These are phyloP conservation scores for Kodamaea fukazawae DNA, from an alignment of 805 yeast species.

Conservation along the genomic window DNA sequence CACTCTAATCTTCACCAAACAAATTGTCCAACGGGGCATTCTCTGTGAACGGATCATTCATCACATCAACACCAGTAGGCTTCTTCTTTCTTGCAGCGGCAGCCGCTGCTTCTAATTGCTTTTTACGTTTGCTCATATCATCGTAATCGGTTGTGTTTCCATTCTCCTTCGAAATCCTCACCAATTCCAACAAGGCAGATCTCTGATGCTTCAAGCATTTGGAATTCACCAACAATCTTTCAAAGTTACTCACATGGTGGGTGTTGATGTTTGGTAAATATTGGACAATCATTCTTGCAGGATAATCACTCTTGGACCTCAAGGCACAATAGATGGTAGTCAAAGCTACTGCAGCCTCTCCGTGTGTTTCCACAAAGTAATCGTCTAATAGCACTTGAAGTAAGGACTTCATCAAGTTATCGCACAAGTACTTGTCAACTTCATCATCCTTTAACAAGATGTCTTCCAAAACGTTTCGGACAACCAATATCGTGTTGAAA, in stretches of 20 bases:
- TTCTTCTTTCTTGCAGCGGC: constrained; percentile 48
- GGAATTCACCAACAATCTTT: constrained; percentile 59
- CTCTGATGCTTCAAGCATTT: constrained; percentile 76
- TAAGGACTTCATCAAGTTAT: constrained; percentile 67
- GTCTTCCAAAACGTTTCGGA: constrained; percentile 69
- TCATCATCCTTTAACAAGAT: constrained; percentile 67
- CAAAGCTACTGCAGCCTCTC: constrained; percentile 87
- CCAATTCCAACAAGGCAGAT: constrained; percentile 70
- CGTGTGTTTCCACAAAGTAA: constrained; percentile 80
- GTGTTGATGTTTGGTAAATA: constrained; percentile 54
- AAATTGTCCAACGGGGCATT: constrained; percentile 62
- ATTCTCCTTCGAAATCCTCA: constrained; percentile 57
- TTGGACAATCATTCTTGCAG: constrained; percentile 56
- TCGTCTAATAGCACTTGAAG: constrained; percentile 66
- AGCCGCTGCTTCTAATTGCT: constrained; percentile 50
- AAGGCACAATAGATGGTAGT: constrained; percentile 75
- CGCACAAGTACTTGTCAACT: constrained; percentile 68
- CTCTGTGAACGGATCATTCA: constrained; percentile 72
- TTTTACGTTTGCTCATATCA: constrained; percentile 48
- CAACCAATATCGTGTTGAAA: constrained; percentile 79
- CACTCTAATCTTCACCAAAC: constrained; percentile 45
- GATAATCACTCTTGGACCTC: constrained; percentile 65
- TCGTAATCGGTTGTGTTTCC: constrained; percentile 33
- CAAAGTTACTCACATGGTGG: constrained; percentile 61
- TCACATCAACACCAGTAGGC: constrained; percentile 43